These are phyloP conservation scores for Penicillium sp. DNA, from an alignment of 2,329 filamentous ascomycete species.

Conservation along the genomic window DNA sequence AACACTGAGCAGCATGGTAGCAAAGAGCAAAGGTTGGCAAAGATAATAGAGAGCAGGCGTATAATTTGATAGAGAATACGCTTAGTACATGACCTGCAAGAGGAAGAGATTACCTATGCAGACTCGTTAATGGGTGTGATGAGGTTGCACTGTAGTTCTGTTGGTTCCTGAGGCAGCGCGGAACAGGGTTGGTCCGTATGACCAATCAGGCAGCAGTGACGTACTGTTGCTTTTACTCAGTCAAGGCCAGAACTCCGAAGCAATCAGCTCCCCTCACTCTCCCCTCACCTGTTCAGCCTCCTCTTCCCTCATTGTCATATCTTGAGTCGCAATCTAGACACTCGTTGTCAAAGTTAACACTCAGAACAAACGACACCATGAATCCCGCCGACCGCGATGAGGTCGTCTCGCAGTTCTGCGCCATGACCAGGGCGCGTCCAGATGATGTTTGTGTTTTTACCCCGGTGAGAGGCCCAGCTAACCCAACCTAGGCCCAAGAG, in stretches of 20 bases:
- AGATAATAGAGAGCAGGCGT: background rate
- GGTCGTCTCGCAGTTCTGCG: constrained; percentile 58
- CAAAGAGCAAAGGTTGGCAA: background rate
- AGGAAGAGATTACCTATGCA: background rate
- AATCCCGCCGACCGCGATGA: constrained; percentile 47
- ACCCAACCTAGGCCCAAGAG: constrained; percentile 61
- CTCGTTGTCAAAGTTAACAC: background rate
- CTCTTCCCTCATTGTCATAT: background rate
- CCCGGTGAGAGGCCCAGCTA: background rate
- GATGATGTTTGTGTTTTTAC: constrained; percentile 49
- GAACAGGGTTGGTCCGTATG: constrained; percentile 36
- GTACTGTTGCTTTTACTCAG: constrained; percentile 30
- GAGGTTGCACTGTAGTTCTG: background rate
- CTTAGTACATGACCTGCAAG: background rate
- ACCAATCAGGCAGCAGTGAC: constrained; percentile 47
- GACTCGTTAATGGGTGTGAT: background rate
- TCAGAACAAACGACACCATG: constrained; percentile 17
- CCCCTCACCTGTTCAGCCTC: background rate
- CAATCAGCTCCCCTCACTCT: background rate
- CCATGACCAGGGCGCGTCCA: constrained; percentile 58
- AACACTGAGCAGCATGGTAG: background rate
- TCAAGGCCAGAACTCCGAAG: constrained; percentile 5
- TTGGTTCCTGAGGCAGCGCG: constrained; percentile 25
- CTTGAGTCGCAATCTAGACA: background rate
- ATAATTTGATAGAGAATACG: background rate